A percentile compares a stretch with the other conserved stretches of the same genome.
Evolutionary conservation across 352 stramenopile species (phyloP).

Genomic region (Pythium grandisporangium): DNA sequence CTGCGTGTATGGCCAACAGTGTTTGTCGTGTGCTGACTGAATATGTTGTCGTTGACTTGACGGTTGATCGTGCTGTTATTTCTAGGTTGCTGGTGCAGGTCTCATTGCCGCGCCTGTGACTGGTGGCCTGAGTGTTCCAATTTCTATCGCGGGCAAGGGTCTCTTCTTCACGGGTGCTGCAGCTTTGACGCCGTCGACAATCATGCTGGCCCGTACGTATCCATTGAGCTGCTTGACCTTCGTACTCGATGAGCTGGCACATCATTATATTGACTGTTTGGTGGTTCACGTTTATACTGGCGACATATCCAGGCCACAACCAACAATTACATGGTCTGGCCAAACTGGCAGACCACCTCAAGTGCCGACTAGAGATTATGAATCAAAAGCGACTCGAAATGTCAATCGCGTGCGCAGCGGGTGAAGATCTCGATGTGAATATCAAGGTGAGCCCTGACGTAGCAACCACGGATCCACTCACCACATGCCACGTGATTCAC

Average conservation of each 20-base stretch:
- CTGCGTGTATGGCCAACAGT: background rate
- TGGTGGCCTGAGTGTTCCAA: conserved; percentile 71
- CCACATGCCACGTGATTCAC: too few species aligned
- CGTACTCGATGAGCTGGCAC: background rate
- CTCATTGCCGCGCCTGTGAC: conserved; percentile 71
- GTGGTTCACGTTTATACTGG: too few species aligned
- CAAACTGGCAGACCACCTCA: conserved; percentile 72
- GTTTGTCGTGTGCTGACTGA: background rate
- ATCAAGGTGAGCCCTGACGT: conserved; percentile 34
- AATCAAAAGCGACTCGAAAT: conserved; percentile 77
- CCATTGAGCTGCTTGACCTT: background rate
- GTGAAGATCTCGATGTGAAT: conserved; percentile 66
- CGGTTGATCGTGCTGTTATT: too few species aligned
- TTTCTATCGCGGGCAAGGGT: conserved; percentile 76
- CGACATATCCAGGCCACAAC: conserved; percentile 63
- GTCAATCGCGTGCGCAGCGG: conserved; percentile 55
- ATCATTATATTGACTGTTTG: background rate
- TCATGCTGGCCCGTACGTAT: conserved; percentile 78
- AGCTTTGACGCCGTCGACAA: conserved; percentile 70
- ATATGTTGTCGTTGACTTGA: too few species aligned
- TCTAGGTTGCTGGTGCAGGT: conserved; percentile 54
- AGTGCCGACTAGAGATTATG: conserved; percentile 80
- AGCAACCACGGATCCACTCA: too few species aligned
- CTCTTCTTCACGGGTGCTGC: conserved; percentile 76
- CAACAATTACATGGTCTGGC: conserved; percentile 69